Conservation (phyloP, 306 rosid species). For the Lathyrus aphaca region DNA sequence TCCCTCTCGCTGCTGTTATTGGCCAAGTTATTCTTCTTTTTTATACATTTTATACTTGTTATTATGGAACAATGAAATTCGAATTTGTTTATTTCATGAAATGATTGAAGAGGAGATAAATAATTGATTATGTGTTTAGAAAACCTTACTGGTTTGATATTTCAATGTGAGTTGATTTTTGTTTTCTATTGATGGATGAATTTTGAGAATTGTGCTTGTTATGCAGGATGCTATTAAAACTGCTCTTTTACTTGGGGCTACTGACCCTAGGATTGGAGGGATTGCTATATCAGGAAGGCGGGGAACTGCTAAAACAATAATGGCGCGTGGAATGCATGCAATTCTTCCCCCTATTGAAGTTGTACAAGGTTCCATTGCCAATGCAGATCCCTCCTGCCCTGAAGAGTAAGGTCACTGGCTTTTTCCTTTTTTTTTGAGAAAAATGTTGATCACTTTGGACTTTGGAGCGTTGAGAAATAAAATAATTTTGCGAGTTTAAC, state of each 20-base stretch:
- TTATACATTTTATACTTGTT: too few relatives aligned
- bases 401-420: conserved; percentile 79
- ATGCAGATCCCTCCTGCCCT: conserved; percentile 84
- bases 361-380: conserved; percentile 81
- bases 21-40: conserved; percentile 70
- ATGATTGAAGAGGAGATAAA: not conserved
- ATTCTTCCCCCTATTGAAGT: conserved; percentile 94
- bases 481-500: conserved; percentile 2
- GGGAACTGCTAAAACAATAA: conserved; percentile 93
- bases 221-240: conserved; percentile 91
- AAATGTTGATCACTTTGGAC: not conserved
- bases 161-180: not conserved
- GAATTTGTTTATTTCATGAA: not conserved
- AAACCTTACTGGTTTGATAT: not conserved
- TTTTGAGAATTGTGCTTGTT: conserved; percentile 23
- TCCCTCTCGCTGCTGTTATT: conserved; percentile 95
- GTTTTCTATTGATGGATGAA: conserved; percentile 25
- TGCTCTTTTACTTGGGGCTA: conserved; percentile 93
- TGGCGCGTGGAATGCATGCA: conserved; percentile 94
- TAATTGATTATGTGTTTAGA: not conserved
- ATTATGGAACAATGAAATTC: too few relatives aligned
- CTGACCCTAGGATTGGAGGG: conserved; percentile 86
- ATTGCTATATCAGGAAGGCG: conserved; percentile 90
- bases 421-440: conserved; percentile 24
- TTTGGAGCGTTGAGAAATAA: conserved; percentile 10